phyloP scores from a whole-genome alignment of 2,329 filamentous ascomycete genomes.

The Cryphonectria carpinicola region DNA sequence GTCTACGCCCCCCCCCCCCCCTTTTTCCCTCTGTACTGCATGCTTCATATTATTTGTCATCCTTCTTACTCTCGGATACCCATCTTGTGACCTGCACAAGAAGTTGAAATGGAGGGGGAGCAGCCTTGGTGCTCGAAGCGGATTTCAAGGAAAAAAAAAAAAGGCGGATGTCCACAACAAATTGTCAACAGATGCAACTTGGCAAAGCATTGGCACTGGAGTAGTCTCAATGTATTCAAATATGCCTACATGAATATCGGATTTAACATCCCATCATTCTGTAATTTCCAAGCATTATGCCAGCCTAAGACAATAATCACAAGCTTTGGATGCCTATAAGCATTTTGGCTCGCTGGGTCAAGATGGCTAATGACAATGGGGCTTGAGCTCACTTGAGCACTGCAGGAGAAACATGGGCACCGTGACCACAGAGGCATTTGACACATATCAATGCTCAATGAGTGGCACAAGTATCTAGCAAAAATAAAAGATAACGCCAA shows the following conservation, averaged over 20 bases:
- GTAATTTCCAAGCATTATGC: background rate
- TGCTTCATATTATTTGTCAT: background rate
- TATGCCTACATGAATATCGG: background rate
- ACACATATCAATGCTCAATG: conserved; percentile 5
- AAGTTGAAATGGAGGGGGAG: background rate
- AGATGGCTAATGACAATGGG: background rate
- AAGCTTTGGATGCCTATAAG: background rate
- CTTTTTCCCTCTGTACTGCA: no score
- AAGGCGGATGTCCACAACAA: background rate
- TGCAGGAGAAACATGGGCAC: background rate
- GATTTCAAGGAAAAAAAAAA: no score
- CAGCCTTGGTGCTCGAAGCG: background rate
- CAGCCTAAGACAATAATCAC: background rate
- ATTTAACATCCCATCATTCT: background rate
- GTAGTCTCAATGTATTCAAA: background rate
- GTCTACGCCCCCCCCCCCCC: conserved; percentile 43
- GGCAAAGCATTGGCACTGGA: background rate
- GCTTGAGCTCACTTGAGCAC: conserved; percentile 6
- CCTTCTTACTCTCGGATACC: background rate
- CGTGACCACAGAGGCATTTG: background rate
- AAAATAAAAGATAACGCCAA: background rate
- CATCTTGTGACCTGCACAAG: background rate
- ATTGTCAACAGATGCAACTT: background rate
- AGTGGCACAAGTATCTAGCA: background rate
- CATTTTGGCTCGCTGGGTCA: background rate